phyloP scores from a whole-genome alignment of 2,329 filamentous ascomycete genomes.

The Zalaria sp. region DNA sequence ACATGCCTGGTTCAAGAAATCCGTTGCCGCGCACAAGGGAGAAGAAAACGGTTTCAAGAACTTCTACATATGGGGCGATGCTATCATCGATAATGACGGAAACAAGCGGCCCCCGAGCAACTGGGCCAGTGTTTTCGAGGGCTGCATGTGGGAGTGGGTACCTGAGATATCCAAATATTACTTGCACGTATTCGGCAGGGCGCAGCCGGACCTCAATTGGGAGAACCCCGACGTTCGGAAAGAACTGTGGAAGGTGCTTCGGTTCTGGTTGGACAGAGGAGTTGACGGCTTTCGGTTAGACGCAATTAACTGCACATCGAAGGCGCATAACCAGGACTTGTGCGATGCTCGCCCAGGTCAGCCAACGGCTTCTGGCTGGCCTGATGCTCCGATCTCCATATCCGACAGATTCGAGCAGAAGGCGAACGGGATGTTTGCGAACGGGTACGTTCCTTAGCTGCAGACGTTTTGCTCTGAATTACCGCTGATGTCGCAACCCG shows the following conservation, averaged over 20 bases:
- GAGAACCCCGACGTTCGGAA: constrained; percentile 53
- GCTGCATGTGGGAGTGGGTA: constrained; percentile 55
- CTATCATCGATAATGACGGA: constrained; percentile 30
- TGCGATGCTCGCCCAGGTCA: too few species aligned
- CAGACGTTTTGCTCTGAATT: too few species aligned
- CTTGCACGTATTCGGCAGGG: constrained; percentile 57
- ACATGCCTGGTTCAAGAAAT: constrained; percentile 58
- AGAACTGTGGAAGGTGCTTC: constrained; percentile 50
- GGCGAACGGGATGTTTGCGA: constrained; percentile 2
- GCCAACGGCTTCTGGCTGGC: too few species aligned
- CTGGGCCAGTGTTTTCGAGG: constrained; percentile 50
- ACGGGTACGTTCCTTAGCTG: too few species aligned
- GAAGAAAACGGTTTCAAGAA: constrained; percentile 46
- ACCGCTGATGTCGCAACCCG: too few species aligned
- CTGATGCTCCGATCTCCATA: too few species aligned
- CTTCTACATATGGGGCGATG: constrained; percentile 49
- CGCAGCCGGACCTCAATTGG: constrained; percentile 82
- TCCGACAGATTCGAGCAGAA: too few species aligned
- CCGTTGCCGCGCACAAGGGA: constrained; percentile 36
- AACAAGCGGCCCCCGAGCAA: constrained; percentile 60
- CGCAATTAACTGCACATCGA: constrained; percentile 9
- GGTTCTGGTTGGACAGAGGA: constrained; percentile 63
- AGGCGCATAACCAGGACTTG: too few species aligned
- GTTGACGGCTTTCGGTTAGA: constrained; percentile 34
- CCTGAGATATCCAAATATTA: constrained; percentile 58